Base-by-base conservation (phyloP, 306 rosid species). In the Castanospermum australe region DNA sequence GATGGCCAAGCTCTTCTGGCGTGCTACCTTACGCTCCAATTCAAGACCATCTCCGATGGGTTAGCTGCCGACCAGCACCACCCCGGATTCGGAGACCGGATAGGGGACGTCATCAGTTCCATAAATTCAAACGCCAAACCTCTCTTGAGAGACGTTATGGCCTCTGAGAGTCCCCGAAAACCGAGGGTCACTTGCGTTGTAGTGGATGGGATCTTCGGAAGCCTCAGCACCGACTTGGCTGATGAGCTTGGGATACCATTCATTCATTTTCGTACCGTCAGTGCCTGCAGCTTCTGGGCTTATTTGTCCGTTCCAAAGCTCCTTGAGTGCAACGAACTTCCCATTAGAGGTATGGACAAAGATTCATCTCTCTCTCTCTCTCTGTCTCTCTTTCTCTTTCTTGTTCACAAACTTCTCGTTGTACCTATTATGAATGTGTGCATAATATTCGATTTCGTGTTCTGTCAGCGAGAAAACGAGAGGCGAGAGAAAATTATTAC, bases 241-340 rank as follows among this genome's bases (percentile, higher is more conserved):
- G 11, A n/a, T 11, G 69, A 84, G 2, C 30, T 82, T 59, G 82
- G 76, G 3, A 66, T 91, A 9, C 85, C 87, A 2, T 2, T 56
- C 6, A 67, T 91, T 42, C 76, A 79, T 59, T 89, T 91, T 8
- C 86, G 90, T 20, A 75, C 90, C 0, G 0, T 84, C 0, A 60
- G 87, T 52, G 83, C 93, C 11, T 84, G 76, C 21, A 36, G 62
- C 71, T 67, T 85, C 61, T 91, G 89, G 96, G 63, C 85, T 72
- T 85, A 67, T 54, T 59, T 84, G 0, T 75, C 47, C 17, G 60
- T 76, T 42, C 92, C 89, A 0, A 62, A 63, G 2, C 72, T 87
- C 13, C 25, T 84, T 5, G 50, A 84, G 0, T 67, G 30, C 4
- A 77, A 82, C 0, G 82, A 89, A 56, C 84, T 91, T 56, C 90